These are phyloP conservation scores for Pseudopyrenochaeta lycopersici DNA, from an alignment of 2,329 filamentous ascomycete genomes.

Conservation along the genomic window DNA sequence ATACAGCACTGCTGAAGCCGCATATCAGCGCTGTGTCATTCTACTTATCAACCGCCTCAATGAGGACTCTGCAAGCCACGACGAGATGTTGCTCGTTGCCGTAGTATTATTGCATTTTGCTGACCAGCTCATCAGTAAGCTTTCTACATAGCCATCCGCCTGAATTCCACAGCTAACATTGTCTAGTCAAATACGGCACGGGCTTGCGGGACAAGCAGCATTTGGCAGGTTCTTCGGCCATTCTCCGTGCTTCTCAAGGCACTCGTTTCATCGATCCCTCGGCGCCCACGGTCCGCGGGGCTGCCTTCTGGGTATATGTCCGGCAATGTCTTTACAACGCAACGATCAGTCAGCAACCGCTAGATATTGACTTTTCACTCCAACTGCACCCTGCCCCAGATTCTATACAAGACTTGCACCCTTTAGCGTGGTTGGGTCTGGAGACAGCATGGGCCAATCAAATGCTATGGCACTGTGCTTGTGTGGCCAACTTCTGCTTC, in stretches of 20 bases:
- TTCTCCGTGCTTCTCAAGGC: slow-evolving; percentile 39
- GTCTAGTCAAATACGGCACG: slow-evolving; percentile 31
- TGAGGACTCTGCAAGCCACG: slow-evolving; percentile 33
- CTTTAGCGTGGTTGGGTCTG: slow-evolving; percentile 31
- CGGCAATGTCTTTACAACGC: slow-evolving; percentile 45
- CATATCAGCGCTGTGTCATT: slow-evolving; percentile 40
- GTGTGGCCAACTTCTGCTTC: slow-evolving; percentile 42
- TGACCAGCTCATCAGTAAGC: slow-evolving; percentile 41
- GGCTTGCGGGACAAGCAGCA: slow-evolving; percentile 40
- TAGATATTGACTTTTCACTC: slow-evolving; percentile 39
- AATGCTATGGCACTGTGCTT: slow-evolving; percentile 43
- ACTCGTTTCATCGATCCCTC: slow-evolving; percentile 40
- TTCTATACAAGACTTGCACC: slow-evolving; percentile 33
- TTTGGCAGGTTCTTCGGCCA: slow-evolving; percentile 39
- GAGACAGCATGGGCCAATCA: slow-evolving; percentile 46
- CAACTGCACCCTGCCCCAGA: slow-evolving; percentile 31
- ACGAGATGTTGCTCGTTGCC: slow-evolving; percentile 39
- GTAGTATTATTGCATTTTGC: slow-evolving; percentile 45
- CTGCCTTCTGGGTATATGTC: slow-evolving; percentile 46
- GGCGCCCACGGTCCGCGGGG: slow-evolving; percentile 42
- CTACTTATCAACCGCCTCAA: slow-evolving; percentile 42
- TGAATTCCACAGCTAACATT: slow-evolving; percentile 8
- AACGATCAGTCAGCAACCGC: slow-evolving; percentile 42
- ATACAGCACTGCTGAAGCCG: slow-evolving; percentile 29
- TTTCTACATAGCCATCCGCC: neutral